Conservation (phyloP, 495 filamentous ascomycete genomes). For the Neurospora terricola region DNA sequence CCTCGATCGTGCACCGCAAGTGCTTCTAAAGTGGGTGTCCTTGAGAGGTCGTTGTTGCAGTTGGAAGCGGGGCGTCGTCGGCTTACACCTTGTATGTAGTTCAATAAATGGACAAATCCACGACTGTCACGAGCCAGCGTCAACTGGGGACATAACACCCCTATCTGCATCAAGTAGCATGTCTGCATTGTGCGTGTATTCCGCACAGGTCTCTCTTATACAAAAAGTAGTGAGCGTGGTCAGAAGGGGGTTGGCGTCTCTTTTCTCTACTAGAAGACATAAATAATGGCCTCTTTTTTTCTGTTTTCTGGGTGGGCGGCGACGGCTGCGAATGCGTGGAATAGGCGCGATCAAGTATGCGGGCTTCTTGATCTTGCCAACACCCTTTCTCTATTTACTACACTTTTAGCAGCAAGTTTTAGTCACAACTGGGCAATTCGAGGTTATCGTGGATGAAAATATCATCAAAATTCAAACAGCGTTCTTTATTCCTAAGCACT, state of each 20-base stretch:
- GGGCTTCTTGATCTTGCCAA: constrained; percentile 6
- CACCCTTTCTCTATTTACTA: neutral
- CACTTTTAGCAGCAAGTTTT: neutral
- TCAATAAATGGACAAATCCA: constrained; percentile 12
- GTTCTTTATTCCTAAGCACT: neutral
- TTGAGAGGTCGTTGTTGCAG: neutral
- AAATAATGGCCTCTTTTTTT: constrained; percentile 17
- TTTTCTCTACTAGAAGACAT: constrained; percentile 32
- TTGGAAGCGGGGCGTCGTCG: neutral
- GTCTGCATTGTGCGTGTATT: constrained; percentile 33
- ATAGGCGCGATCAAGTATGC: constrained; percentile 36
- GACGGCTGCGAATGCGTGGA: constrained; percentile 23
- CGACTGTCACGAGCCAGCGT: constrained; percentile 23
- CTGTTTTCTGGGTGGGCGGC: constrained; percentile 31
- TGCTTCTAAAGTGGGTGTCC: constrained; percentile 78
- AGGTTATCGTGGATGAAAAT: neutral
- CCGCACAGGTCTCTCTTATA: constrained; percentile 38
- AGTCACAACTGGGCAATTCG: neutral
- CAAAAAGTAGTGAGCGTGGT: constrained; percentile 40
- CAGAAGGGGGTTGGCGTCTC: constrained; percentile 35
- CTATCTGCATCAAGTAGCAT: constrained; percentile 21
- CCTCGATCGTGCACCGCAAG: constrained; percentile 99
- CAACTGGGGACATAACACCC: constrained; percentile 23
- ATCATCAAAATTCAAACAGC: neutral
- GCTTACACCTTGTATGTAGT: constrained; percentile 1